Percentiles rank a stretch among this genome's conserved stretches.
Conservation (phyloP, 2,329 filamentous ascomycete species). For the Boeremia exigua region DNA sequence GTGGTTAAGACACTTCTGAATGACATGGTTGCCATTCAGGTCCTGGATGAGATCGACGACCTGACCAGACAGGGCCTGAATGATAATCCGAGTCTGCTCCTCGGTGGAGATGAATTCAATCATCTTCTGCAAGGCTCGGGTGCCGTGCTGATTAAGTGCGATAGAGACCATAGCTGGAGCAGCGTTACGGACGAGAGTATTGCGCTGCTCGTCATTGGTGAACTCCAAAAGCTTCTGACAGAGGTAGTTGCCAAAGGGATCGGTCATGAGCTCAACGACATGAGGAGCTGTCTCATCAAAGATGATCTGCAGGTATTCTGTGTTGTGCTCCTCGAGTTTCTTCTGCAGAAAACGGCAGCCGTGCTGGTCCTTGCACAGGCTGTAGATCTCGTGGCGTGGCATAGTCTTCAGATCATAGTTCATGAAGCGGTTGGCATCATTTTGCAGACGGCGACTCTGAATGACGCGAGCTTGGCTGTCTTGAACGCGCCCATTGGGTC, state of each 20-base stretch:
- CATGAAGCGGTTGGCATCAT: slow-evolving; percentile 74
- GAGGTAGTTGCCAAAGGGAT: slow-evolving; percentile 98
- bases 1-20: slow-evolving; percentile 98
- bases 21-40: slow-evolving; percentile 97
- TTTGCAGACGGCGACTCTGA: slow-evolving; percentile 75
- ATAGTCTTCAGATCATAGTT: slow-evolving; percentile 83
- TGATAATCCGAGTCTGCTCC: slow-evolving; percentile 75
- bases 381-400: slow-evolving; percentile 77
- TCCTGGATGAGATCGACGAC: slow-evolving; percentile 97
- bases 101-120: slow-evolving; percentile 92
- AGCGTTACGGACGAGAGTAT: slow-evolving; percentile 88
- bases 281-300: slow-evolving; percentile 93
- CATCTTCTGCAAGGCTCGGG: slow-evolving; percentile 97
- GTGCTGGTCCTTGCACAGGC: slow-evolving; percentile 95
- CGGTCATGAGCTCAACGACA: slow-evolving; percentile 95
- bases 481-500: slow-evolving; percentile 60
- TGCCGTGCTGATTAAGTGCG: slow-evolving; percentile 96
- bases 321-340: slow-evolving; percentile 89
- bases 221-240: slow-evolving; percentile 98
- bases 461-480: slow-evolving; percentile 80
- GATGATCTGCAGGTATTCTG: slow-evolving; percentile 87
- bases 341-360: slow-evolving; percentile 96
- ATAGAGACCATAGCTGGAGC: slow-evolving; percentile 88
- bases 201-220: slow-evolving; percentile 94
- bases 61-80: slow-evolving; percentile 77